phyloP scores from a whole-genome alignment of 148 eudicot species.

The Euryodendron excelsum region DNA sequence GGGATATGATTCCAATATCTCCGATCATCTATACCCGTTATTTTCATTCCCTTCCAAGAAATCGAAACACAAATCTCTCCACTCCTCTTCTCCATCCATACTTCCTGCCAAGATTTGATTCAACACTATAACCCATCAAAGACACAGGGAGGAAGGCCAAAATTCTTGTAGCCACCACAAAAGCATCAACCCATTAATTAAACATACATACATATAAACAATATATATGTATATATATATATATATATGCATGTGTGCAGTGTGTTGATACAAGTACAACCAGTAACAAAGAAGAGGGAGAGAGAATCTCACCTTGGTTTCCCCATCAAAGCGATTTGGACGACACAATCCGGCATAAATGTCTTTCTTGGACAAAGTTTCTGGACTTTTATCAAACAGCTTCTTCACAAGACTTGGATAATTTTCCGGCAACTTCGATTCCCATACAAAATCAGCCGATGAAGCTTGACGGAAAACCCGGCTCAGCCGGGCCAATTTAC shows the following conservation, averaged over 20 bases:
- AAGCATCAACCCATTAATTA: too few species aligned
- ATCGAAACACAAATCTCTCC: conserved; percentile 59
- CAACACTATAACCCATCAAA: neutral
- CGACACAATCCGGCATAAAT: conserved; percentile 44
- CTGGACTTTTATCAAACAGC: conserved; percentile 23
- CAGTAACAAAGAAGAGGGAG: neutral
- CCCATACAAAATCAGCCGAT: too few species aligned
- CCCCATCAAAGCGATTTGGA: conserved; percentile 45
- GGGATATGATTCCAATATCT: conserved; percentile 60
- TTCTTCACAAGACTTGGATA: conserved; percentile 40
- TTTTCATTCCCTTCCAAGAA: conserved; percentile 64
- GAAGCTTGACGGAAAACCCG: conserved; percentile 49
- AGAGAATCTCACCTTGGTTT: conserved; percentile 44
- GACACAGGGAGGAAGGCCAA: too few species aligned
- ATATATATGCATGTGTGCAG: too few species aligned
- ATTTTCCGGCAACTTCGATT: conserved; percentile 51
- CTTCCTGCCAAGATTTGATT: conserved; percentile 36
- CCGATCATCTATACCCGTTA: conserved; percentile 80
- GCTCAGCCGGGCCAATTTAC: conserved; percentile 41
- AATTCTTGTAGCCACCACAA: too few species aligned
- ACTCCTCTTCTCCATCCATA: conserved; percentile 61
- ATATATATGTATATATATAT: too few species aligned
- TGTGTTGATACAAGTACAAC: neutral
- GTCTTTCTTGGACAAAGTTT: conserved; percentile 33
- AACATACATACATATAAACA: too few species aligned